Percentiles rank a stretch among this genome's conserved stretches.
Conservation (phyloP, 139 green algal species). For the Nannochloris sp. region DNA sequence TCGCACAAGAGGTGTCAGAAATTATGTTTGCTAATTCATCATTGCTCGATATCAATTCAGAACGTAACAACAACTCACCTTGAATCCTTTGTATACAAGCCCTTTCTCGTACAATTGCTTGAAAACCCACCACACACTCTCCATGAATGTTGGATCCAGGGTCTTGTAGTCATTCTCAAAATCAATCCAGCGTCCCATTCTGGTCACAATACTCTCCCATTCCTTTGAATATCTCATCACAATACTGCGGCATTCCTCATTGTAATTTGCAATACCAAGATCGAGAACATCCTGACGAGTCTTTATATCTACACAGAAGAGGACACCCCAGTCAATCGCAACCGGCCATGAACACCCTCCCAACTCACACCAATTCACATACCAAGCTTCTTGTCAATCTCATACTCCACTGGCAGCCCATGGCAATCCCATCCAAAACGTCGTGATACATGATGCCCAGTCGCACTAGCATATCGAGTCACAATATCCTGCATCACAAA, state of each 20-base stretch:
- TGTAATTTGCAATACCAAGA: slow-evolving; percentile 96
- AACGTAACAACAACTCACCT: slow-evolving; percentile 40
- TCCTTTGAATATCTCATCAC: slow-evolving; percentile 96
- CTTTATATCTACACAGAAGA: slow-evolving; percentile 67
- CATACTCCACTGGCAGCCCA: slow-evolving; percentile 95
- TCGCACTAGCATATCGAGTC: slow-evolving; percentile 82
- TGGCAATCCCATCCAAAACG: slow-evolving; percentile 98
- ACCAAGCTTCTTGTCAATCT: slow-evolving; percentile 98
- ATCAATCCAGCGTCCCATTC: slow-evolving; percentile 98
- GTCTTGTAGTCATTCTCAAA: slow-evolving; percentile 99
- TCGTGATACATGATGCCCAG: slow-evolving; percentile 79
- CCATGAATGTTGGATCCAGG: slow-evolving; percentile 93
- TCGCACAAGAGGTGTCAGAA: slow-evolving; percentile 36
- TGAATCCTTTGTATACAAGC: slow-evolving; percentile 97
- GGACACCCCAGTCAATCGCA: not conserved
- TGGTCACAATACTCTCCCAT: slow-evolving; percentile 86
- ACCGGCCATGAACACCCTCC: not conserved
- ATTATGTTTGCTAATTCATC: slow-evolving; percentile 21
- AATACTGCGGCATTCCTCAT: slow-evolving; percentile 97
- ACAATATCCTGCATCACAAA: slow-evolving; percentile 79
- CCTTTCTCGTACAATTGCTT: slow-evolving; percentile 85
- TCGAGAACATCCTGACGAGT: slow-evolving; percentile 73
- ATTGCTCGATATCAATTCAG: slow-evolving; percentile 4
- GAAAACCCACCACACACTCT: slow-evolving; percentile 98
- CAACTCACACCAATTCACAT: slow-evolving; percentile 3